These are phyloP conservation scores for Cyclospora cayetanensis DNA, from an alignment of 169 alveolate species.

Conservation along the genomic window DNA sequence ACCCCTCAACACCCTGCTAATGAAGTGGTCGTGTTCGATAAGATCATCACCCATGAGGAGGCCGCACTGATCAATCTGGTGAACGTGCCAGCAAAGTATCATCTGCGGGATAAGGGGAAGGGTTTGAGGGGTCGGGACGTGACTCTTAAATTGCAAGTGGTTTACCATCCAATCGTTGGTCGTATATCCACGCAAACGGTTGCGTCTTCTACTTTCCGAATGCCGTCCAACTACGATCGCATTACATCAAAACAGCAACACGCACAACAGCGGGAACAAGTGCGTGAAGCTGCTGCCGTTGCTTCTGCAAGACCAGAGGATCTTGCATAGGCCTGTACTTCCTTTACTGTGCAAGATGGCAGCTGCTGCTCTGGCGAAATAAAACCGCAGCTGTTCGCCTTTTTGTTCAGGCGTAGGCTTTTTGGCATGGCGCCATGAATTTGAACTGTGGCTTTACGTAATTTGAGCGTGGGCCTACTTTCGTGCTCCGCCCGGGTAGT, in stretches of 20 bases:
- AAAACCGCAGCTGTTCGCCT: too few species aligned
- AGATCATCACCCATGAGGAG: slow-evolving; percentile 46
- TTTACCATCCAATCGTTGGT: slow-evolving; percentile 65
- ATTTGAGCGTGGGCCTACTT: too few species aligned
- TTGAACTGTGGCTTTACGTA: too few species aligned
- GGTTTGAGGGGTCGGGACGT: slow-evolving; percentile 54
- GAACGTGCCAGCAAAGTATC: slow-evolving; percentile 33
- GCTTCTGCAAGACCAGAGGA: slow-evolving; percentile 45
- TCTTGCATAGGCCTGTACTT: background rate
- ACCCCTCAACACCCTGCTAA: slow-evolving; percentile 68
- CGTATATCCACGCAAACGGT: slow-evolving; percentile 37
- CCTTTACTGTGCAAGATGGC: too few species aligned
- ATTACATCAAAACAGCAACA: slow-evolving; percentile 13
- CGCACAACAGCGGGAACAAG: slow-evolving; percentile 27
- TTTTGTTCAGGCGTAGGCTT: too few species aligned
- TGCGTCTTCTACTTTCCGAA: slow-evolving; percentile 47
- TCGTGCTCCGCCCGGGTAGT: too few species aligned
- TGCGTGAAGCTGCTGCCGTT: slow-evolving; percentile 12
- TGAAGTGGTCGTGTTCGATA: slow-evolving; percentile 75
- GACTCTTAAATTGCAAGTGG: slow-evolving; percentile 44
- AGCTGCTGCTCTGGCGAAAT: too few species aligned
- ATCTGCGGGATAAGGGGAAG: slow-evolving; percentile 58
- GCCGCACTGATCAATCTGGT: slow-evolving; percentile 8
- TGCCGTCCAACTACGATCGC: slow-evolving; percentile 55
- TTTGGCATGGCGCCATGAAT: too few species aligned